phyloP scores from a whole-genome alignment of 148 eudicot species.

The Silene latifolia region DNA sequence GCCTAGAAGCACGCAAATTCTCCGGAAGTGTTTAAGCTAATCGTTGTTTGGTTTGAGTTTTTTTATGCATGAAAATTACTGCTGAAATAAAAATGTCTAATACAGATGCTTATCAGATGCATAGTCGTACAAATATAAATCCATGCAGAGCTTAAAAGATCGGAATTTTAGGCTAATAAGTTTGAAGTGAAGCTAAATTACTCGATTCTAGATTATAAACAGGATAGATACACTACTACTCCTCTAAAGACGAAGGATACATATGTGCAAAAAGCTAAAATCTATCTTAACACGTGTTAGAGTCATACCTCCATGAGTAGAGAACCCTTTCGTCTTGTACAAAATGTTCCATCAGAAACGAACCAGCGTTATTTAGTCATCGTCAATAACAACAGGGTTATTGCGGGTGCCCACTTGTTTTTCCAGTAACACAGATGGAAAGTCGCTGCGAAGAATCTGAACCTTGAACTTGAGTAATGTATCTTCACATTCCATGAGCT shows the following conservation, averaged over 20 bases:
- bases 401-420: constrained; percentile 15
- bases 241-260: neutral
- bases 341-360: neutral
- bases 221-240: neutral
- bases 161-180: neutral
- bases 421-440: constrained; percentile 31
- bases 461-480: constrained; percentile 34
- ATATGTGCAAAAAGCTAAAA: neutral
- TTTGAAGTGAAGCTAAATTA: neutral
- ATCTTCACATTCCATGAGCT: constrained; percentile 29
- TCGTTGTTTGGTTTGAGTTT: neutral
- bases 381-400: constrained; percentile 24
- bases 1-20: neutral
- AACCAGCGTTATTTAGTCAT: neutral
- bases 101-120: neutral
- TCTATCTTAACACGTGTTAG: constrained; percentile 5
- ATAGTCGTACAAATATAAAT: neutral
- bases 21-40: neutral
- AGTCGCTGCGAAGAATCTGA: constrained; percentile 40
- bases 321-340: neutral
- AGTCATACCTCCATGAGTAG: neutral
- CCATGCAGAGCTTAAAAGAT: neutral
- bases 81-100: neutral
- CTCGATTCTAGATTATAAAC: neutral
- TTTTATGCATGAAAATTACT: neutral